Base-by-base conservation (phyloP, 768 basidiomycete genomes). In the Pleurotus sapidus region DNA sequence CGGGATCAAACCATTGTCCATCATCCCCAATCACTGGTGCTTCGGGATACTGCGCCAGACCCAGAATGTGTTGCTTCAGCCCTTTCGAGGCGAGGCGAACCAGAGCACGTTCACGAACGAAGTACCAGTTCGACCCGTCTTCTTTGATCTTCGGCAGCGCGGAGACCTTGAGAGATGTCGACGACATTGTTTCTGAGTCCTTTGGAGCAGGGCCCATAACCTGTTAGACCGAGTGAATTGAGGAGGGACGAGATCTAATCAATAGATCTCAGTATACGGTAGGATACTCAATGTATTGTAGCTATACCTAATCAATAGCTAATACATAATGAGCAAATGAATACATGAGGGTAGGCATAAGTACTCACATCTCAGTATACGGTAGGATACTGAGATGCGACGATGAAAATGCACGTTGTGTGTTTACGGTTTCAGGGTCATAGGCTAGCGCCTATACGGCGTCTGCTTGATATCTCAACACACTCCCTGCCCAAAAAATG, bases 401-500 rank as follows among this genome's bases (percentile, higher is more conserved):
- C 42, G 15, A 43, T 43, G 27, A 27, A 27, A 27, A 27, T 27
- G 5, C 27, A 27, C 27, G 8, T 27, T 27, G 27, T 5, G 8
- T 27, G 27, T 27, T 27, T 43, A 18, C 18, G 42, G 15, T 15
- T 43, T 15, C 18, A 20, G 18, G 42, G 15, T 20, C 15, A 43
- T 43, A 43, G 42, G 27, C 8, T 5, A 43, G 42, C 18, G n/a
- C 18, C 18, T 43, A 43, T 43, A n/a, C 18, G 11, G 42, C 8
- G 18, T 43, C 42, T 37, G 17, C 15, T 49, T 49, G 49, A 27
- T 55, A 55, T 30, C 47, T 24, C 23, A 49, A 49, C 27, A 49
- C 40, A 15, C 40, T 43, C 8, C 25, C 23, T 56, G 38, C 4
- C 70, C 70, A 60, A 73, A 63, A 25, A 30, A 9, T 9, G 25